These are phyloP conservation scores for Lachnellula arida DNA, from an alignment of 2,329 filamentous ascomycete species.

Conservation along the genomic window DNA sequence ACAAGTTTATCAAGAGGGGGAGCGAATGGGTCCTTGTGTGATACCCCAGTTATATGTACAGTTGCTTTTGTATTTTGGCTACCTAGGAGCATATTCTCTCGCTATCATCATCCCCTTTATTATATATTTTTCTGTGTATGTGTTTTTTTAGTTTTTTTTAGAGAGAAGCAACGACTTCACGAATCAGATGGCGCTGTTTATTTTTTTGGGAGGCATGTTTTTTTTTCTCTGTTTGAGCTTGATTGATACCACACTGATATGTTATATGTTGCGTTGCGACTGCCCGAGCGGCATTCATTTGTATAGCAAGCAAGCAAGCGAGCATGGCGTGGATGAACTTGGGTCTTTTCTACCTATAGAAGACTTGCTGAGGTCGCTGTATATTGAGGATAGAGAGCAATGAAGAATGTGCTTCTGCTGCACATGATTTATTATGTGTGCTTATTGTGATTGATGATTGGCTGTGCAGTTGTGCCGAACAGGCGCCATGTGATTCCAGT, in stretches of 20 bases:
- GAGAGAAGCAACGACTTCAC: no score
- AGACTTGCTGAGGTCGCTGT: background rate
- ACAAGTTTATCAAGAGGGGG: slow-evolving; percentile 95
- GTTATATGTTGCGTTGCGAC: background rate
- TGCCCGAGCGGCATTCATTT: background rate
- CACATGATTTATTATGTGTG: background rate
- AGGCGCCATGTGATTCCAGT: no score
- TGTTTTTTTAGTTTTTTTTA: no score
- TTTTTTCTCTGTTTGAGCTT: background rate
- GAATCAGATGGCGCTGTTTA: background rate
- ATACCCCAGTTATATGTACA: slow-evolving; percentile 3
- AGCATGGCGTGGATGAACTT: background rate
- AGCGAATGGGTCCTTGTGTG: slow-evolving; percentile 79
- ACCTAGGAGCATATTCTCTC: background rate
- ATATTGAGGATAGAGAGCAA: background rate
- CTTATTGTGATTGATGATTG: background rate
- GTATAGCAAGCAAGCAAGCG: background rate
- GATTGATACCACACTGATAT: background rate
- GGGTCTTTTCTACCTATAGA: background rate
- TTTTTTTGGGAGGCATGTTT: background rate
- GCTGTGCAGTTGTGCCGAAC: background rate
- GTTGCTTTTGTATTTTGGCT: background rate
- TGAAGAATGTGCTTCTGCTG: background rate
- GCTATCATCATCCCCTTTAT: background rate
- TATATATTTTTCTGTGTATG: no score